These are phyloP conservation scores for Sporothrix euskadiensis DNA, from an alignment of 2,329 filamentous ascomycete genomes.

Conservation along the genomic window DNA sequence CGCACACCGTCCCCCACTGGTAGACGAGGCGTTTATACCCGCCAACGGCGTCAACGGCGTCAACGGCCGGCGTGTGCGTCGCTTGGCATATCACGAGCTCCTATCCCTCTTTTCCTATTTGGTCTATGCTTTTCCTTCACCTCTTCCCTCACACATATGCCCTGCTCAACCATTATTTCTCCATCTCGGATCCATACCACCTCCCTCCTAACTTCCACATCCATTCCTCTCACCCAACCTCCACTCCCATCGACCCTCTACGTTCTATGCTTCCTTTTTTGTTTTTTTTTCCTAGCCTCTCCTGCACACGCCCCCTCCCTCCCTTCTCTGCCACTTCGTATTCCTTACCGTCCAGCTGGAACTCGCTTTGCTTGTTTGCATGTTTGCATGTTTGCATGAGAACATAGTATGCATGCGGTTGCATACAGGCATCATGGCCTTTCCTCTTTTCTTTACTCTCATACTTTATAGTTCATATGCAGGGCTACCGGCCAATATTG, in stretches of 20 bases:
- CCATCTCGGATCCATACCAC: not conserved
- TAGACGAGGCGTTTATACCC: conserved; percentile 7
- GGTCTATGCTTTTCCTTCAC: not conserved
- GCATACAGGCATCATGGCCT: not conserved
- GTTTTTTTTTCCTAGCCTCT: not conserved
- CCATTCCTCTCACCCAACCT: not conserved
- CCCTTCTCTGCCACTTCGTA: conserved; percentile 8
- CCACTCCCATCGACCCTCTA: not conserved
- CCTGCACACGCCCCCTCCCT: not conserved
- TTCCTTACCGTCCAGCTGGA: conserved; percentile 16
- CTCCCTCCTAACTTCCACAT: not conserved
- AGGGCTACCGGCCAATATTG: conserved; percentile 3
- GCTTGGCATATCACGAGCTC: not conserved
- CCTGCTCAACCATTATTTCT: not conserved
- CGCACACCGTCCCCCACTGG: not conserved
- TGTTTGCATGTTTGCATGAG: not conserved
- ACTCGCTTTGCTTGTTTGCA: not conserved
- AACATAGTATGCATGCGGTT: not conserved
- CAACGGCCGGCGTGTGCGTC: not conserved
- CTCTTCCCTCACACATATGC: not conserved
- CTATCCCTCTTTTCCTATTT: not conserved
- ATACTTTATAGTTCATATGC: not conserved
- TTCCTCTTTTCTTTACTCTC: not conserved
- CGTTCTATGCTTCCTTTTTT: not conserved
- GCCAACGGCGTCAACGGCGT: conserved; percentile 6